Evolutionary conservation across 1,284 basidiomycete genomes (phyloP).

Genomic region (Rugosomyces carneus): DNA sequence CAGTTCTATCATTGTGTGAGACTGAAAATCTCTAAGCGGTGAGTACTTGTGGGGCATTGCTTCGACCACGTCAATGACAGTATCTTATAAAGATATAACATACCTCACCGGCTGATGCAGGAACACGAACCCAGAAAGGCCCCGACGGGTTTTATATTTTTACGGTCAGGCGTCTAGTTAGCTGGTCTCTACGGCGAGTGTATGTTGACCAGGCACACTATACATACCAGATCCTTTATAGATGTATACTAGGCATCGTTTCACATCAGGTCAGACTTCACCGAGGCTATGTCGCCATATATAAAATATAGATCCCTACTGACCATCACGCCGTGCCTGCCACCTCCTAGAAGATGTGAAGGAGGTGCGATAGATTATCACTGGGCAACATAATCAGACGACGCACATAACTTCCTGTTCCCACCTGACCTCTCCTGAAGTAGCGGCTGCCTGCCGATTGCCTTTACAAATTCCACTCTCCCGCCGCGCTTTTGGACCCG

Average conservation of each 20-base stretch:
- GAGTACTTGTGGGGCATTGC: background rate
- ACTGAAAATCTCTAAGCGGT: background rate
- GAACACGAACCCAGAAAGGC: background rate
- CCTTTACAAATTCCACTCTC: background rate
- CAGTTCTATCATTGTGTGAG: background rate
- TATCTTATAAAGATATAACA: background rate
- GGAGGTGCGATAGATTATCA: no score
- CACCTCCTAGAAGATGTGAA: background rate
- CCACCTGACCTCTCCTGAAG: slow-evolving; percentile 1
- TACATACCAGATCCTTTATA: no score
- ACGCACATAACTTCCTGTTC: background rate
- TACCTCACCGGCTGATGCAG: background rate
- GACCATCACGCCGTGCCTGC: no score
- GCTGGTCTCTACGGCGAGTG: no score
- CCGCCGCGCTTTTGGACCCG: background rate
- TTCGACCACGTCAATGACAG: background rate
- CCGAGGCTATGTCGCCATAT: no score
- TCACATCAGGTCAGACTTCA: no score
- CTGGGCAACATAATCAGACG: no score
- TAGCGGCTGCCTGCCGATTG: background rate
- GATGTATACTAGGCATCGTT: no score
- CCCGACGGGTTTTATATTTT: background rate
- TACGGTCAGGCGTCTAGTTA: no score
- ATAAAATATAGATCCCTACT: no score
- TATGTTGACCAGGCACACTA: no score